Conservation (phyloP, 805 yeast species). For the Lipomyces kockii region DNA sequence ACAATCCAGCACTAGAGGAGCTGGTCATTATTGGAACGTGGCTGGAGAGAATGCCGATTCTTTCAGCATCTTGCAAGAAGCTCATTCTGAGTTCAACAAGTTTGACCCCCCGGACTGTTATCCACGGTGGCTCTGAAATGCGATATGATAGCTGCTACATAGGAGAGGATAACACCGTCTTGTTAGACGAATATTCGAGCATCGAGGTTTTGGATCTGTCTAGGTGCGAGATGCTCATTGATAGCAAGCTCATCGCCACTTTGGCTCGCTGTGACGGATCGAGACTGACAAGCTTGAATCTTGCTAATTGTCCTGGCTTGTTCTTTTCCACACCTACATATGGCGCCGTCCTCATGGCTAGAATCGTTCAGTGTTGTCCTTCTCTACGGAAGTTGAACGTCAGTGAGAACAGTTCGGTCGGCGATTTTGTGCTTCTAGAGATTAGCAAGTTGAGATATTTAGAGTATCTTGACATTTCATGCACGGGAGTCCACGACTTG, state of each 20-base stretch:
- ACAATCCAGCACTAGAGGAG: conserved; percentile 4
- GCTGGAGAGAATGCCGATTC: conserved; percentile 24
- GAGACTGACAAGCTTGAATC: conserved; percentile 10
- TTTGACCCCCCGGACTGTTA: conserved; percentile 16
- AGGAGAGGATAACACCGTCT: conserved; percentile 14
- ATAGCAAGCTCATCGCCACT: conserved; percentile 15
- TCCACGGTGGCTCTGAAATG: conserved; percentile 5
- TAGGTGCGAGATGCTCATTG: conserved; percentile 23
- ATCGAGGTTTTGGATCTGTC: conserved; percentile 4
- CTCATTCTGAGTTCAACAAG: conserved; percentile 13
- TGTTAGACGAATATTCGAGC: conserved; percentile 12
- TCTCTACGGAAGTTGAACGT: conserved; percentile 7
- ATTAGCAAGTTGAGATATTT: not conserved
- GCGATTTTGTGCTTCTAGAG: conserved; percentile 8
- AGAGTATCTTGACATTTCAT: conserved; percentile 11
- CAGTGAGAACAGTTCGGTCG: conserved; percentile 18
- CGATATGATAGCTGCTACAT: conserved; percentile 19
- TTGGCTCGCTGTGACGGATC: conserved; percentile 14
- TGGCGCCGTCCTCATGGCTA: conserved; percentile 13
- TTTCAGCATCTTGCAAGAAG: conserved; percentile 11
- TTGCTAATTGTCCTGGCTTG: conserved; percentile 17
- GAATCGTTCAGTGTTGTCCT: conserved; percentile 19
- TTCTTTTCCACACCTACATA: conserved; percentile 12
- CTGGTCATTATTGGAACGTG: conserved; percentile 14
- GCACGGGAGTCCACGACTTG: conserved; percentile 3